Evolutionary conservation across 2,329 filamentous ascomycete genomes (phyloP).

Genomic region (Fusarium verticillioides): DNA sequence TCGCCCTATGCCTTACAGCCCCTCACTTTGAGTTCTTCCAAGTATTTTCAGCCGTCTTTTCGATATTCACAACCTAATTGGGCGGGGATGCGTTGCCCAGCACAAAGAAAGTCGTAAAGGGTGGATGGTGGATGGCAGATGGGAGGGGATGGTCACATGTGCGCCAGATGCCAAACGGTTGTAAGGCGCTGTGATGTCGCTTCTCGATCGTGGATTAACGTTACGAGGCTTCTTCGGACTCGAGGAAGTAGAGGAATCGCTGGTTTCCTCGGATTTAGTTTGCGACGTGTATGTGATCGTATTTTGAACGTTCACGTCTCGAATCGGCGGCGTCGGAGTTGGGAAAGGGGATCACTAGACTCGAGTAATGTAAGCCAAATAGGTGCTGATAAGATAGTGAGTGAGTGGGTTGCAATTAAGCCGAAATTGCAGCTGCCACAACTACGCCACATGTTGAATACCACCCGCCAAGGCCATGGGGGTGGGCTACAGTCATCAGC

Average conservation of each 20-base stretch:
- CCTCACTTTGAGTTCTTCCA: conserved; percentile 40
- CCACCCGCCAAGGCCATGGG: neutral
- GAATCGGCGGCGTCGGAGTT: conserved; percentile 42
- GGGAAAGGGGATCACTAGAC: conserved; percentile 43
- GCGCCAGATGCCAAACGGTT: conserved; percentile 33
- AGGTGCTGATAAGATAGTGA: conserved; percentile 39
- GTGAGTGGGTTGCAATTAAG: conserved; percentile 38
- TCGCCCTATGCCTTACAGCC: conserved; percentile 34
- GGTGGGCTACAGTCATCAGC: conserved; percentile 26
- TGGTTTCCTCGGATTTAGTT: conserved; percentile 2
- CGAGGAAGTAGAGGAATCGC: neutral
- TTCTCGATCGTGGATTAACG: conserved; percentile 26
- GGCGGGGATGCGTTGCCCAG: conserved; percentile 33
- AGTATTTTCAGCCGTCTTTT: conserved; percentile 19
- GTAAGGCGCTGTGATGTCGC: conserved; percentile 36
- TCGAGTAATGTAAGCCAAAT: conserved; percentile 42
- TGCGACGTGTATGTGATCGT: conserved; percentile 32
- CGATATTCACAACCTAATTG: conserved; percentile 41
- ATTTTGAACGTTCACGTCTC: conserved; percentile 31
- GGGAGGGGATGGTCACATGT: conserved; percentile 45
- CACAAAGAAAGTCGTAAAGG: conserved; percentile 37
- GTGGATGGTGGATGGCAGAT: conserved; percentile 34
- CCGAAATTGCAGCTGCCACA: conserved; percentile 39
- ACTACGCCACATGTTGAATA: conserved; percentile 15
- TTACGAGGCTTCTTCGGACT: neutral